These are phyloP conservation scores for Santalum album DNA, from an alignment of 164 flowering plant genomes.

Conservation along the genomic window DNA sequence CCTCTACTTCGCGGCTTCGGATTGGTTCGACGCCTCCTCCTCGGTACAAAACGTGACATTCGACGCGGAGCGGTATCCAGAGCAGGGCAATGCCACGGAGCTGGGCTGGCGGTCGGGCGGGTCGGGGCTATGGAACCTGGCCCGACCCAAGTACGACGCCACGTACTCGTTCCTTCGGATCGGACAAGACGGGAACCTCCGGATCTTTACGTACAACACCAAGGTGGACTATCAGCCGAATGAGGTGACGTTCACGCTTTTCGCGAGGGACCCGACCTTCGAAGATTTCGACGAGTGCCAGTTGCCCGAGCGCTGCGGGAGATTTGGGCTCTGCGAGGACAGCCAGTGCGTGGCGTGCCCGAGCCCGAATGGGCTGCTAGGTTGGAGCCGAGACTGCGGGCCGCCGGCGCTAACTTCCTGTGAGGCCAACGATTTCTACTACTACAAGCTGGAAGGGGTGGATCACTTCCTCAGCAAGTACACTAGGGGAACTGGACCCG, in stretches of 20 bases:
- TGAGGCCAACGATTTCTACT: conserved; percentile 11
- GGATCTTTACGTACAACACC: conserved; percentile 18
- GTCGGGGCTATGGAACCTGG: background rate
- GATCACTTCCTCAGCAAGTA: conserved; percentile 34
- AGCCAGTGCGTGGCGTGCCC: conserved; percentile 41
- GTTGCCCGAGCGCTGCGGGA: conserved; percentile 28
- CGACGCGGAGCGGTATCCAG: background rate
- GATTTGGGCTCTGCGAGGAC: conserved; percentile 29
- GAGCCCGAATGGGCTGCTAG: conserved; percentile 18
- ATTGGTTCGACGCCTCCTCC: background rate
- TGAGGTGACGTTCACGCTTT: conserved; percentile 23
- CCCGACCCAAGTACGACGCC: conserved; percentile 25
- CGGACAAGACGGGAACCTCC: conserved; percentile 25
- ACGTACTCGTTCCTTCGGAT: conserved; percentile 21
- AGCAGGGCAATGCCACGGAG: conserved; percentile 8
- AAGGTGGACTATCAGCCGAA: conserved; percentile 10
- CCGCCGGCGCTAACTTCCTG: conserved; percentile 14
- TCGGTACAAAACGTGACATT: conserved; percentile 10
- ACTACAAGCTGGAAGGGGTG: conserved; percentile 35
- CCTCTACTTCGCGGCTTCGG: conserved; percentile 13
- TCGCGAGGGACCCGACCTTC: conserved; percentile 3
- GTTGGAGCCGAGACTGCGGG: conserved; percentile 33
- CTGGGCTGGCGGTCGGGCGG: background rate
- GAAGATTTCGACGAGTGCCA: conserved; percentile 15
- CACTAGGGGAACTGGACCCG: conserved; percentile 21